Conservation (phyloP, 192 early-diverging fungal genomes). For the Pilaira anomala region DNA sequence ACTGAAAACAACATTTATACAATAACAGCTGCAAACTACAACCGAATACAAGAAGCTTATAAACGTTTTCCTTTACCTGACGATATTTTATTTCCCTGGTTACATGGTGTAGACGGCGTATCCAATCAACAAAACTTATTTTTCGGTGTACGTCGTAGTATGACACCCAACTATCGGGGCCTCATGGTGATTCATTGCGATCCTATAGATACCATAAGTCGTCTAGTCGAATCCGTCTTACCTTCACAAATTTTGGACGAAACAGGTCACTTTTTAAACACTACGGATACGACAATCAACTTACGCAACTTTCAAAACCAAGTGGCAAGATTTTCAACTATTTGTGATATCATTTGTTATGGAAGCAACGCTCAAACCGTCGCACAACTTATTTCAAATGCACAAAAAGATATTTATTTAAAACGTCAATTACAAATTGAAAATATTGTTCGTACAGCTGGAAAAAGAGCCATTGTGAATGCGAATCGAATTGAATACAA, state of each 20-base stretch:
- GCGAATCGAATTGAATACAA: conserved; percentile 36
- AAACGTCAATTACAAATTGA: too few species aligned
- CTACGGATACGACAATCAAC: conserved; percentile 50
- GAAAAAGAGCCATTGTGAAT: background rate
- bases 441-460: conserved; percentile 7
- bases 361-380: conserved; percentile 13
- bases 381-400: conserved; percentile 16
- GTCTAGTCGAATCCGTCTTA: conserved; percentile 50
- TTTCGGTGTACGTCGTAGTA: conserved; percentile 42
- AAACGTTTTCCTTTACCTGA: conserved; percentile 44
- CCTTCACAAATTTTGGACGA: conserved; percentile 43
- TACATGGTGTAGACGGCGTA: conserved; percentile 56
- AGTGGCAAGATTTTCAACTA: conserved; percentile 44
- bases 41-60: conserved; percentile 41
- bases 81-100: conserved; percentile 57
- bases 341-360: conserved; percentile 47
- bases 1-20: conserved; percentile 29
- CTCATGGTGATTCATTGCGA: conserved; percentile 32
- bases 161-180: conserved; percentile 31
- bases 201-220: conserved; percentile 15
- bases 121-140: conserved; percentile 49
- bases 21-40: conserved; percentile 40
- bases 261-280: conserved; percentile 20
- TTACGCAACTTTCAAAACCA: conserved; percentile 51
- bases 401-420: too few species aligned